Base-by-base conservation (phyloP, 2,329 filamentous ascomycete species). In the Domatiomyces globalis region DNA sequence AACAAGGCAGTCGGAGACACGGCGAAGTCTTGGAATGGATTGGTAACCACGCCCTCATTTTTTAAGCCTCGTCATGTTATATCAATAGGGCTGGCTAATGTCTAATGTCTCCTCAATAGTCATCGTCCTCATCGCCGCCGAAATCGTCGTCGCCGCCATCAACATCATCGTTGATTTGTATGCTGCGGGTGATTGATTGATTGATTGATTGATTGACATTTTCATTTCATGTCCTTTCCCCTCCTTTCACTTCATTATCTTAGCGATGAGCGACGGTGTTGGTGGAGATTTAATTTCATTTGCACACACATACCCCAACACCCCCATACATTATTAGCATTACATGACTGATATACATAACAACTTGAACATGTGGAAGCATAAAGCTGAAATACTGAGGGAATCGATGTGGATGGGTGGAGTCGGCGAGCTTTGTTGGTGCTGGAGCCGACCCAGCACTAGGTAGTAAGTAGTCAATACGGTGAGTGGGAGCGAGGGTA, bases 161-260 rank as follows among this genome's bases (percentile, higher is more conserved):
- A 96, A 96, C 67, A 96, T 98, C 57, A 78, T 95, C 27, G 92
- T 96, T 33, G 92, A 96, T 67, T 66, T 96, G 58, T 94, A 94
- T 63, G 88, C 85, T 52, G 77, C 76, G 50, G 70, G 79, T 43
- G 75, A 81, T 57, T 79, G 69, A 56, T 27, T 25, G n/a, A 33
- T 20, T 17, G 25, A 19, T 1, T 10, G 18, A 2, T 18, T n/a
- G n/a, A n/a, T n/a, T n/a, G n/a, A n/a, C 43, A 18, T 43, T 43
- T 43, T n/a, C 39, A 3, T 43, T 10, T 27, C 5, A n/a, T 10
- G 3, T 19, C 33, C 12, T 15, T 39, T 10, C 33, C 12, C 33
- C 12, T 10, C 15, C 5, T 39, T 39, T 33, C 29, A 12, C 7
- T 12, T 9, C 2, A 9, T 5, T 33, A 33, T 33, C 29, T 33